Evolutionary conservation across 148 eudicot species (phyloP), one percentile per base, ranked within the genome.

Genomic region (Chenopodium berlandieri): DNA sequence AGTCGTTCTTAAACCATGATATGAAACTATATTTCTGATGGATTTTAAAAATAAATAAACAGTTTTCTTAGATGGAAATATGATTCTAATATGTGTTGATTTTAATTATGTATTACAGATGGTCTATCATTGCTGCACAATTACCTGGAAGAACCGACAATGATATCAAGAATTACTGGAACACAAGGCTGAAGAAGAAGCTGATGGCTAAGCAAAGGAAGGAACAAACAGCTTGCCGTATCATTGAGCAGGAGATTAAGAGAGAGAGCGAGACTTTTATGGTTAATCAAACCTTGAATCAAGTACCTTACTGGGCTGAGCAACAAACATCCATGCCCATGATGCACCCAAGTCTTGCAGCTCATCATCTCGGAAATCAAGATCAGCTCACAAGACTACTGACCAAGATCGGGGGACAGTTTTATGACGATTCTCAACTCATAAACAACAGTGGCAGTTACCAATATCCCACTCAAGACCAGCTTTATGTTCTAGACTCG

Each of bases 71-170:
- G 14, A 50, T 50, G 56, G 56, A 13, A 9, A 4, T 11, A 56
- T 17, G 62, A 56, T 56, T 11, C 19, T 56, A 6, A 75, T n/a
- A 67, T 9, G 11, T 9, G 60, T 66, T 68, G 37, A 31, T 27
- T 68, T 67, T 70, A 23, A 25, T 69, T 2, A 64, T 80, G 52
- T 22, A 64, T 40, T 11, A 22, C 72, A 93, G 97, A 81, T 93
- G 97, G 97, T 93, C 97, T 19, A 86, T 91, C 25, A 91, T 91
- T 30, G 94, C 94, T 54, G 94, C 91, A 44, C 92, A 91, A 67
- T 80, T 91, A 78, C 91, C 92, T 0, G 94, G 94, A 80, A 77
- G 94, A 76, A 91, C 94, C 0, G 94, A 91, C 80, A 91, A 91
- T 14, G 94, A 91, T 74, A 91, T 91, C 71, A 91, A 89, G 86